Evolutionary conservation across 208 protist species (phyloP).

Genomic region (Acanthamoeba culbertsoni): DNA sequence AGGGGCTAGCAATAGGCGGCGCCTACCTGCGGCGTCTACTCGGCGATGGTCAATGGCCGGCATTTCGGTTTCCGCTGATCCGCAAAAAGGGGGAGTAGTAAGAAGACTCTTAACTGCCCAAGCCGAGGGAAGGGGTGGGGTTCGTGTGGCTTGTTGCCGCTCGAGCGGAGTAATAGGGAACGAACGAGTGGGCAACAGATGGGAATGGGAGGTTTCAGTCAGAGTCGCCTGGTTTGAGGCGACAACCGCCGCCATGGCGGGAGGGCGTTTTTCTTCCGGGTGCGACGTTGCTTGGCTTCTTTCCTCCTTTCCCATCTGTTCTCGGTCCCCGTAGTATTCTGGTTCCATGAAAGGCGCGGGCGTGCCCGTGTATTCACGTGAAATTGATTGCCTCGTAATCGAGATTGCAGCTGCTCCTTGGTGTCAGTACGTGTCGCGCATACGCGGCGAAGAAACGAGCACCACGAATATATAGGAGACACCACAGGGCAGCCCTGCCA

Average conservation of each 20-base stretch:
- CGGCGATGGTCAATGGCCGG: background rate
- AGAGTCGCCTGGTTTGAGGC: too few relatives aligned
- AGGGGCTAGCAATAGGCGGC: background rate
- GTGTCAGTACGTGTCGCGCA: too few relatives aligned
- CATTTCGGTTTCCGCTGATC: constrained; percentile 13
- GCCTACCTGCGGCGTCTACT: constrained; percentile 6
- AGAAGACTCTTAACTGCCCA: constrained; percentile 46
- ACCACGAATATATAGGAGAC: too few relatives aligned
- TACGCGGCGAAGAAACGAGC: background rate
- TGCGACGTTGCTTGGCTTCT: background rate
- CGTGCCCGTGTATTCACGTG: background rate
- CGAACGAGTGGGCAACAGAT: background rate
- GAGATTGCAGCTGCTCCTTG: background rate
- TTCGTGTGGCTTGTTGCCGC: background rate
- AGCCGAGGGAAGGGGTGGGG: constrained; percentile 27
- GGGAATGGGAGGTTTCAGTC: background rate
- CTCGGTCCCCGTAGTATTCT: background rate
- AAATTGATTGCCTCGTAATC: background rate
- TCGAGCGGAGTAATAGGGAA: background rate
- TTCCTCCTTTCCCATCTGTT: background rate
- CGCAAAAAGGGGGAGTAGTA: background rate
- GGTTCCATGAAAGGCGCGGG: background rate
- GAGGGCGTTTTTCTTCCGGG: background rate
- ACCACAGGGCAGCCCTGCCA: too few relatives aligned
- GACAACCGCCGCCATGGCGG: too few relatives aligned